These are phyloP conservation scores for Ophiostoma himal-ulmi DNA, from an alignment of 2,329 filamentous ascomycete genomes.

Conservation along the genomic window DNA sequence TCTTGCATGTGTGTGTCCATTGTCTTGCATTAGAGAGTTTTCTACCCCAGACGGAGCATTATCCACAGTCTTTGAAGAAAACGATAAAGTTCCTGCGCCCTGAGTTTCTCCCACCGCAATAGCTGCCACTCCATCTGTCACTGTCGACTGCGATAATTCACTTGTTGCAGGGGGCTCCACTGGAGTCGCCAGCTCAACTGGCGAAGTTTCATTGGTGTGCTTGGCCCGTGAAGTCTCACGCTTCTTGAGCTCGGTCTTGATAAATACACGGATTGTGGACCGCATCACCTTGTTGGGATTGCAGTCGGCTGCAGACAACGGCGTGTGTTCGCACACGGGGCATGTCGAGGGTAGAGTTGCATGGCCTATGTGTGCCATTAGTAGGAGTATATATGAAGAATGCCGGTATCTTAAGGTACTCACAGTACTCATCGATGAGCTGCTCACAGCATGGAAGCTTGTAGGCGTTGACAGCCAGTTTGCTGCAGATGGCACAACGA, in stretches of 20 bases:
- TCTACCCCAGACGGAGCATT: slow-evolving; percentile 19
- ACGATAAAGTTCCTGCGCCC: slow-evolving; percentile 15
- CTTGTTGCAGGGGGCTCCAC: slow-evolving; percentile 34
- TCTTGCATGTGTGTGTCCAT: slow-evolving; percentile 19
- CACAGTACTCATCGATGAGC: slow-evolving; percentile 86
- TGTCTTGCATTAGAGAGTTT: slow-evolving; percentile 21
- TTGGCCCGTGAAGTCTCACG: slow-evolving; percentile 59
- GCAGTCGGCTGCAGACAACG: slow-evolving; percentile 79
- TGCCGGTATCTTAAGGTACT: slow-evolving; percentile 31
- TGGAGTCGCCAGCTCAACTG: slow-evolving; percentile 34
- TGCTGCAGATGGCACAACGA: slow-evolving; percentile 88
- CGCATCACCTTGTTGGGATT: slow-evolving; percentile 85
- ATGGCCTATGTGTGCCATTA: slow-evolving; percentile 41
- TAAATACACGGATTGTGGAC: slow-evolving; percentile 83
- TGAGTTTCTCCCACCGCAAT: slow-evolving; percentile 21
- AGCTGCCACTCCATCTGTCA: slow-evolving; percentile 19
- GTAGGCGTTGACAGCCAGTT: slow-evolving; percentile 83
- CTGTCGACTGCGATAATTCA: slow-evolving; percentile 10
- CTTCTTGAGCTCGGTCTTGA: slow-evolving; percentile 89
- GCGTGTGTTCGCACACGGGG: slow-evolving; percentile 88
- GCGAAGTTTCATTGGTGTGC: slow-evolving; percentile 39
- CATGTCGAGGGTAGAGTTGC: slow-evolving; percentile 70
- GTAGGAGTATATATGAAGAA: background rate
- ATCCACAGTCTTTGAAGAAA: slow-evolving; percentile 22
- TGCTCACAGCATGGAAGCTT: slow-evolving; percentile 93